phyloP scores from a whole-genome alignment of 352 stramenopile genomes.

The Aphanomyces astaci region DNA sequence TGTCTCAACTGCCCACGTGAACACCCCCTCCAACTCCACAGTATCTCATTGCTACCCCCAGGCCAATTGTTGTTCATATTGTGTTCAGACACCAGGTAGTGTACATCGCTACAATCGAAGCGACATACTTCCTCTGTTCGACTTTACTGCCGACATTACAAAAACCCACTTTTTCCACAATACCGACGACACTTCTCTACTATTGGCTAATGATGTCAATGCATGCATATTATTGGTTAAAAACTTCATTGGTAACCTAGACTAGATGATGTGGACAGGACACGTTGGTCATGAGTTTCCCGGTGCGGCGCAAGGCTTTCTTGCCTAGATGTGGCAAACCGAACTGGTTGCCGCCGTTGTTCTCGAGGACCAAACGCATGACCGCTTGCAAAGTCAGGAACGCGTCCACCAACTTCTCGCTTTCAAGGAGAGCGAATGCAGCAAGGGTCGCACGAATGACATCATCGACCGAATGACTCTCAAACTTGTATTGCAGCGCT shows the following conservation, averaged over 20 bases:
- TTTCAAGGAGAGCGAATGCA: not conserved
- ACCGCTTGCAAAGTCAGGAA: constrained; percentile 8
- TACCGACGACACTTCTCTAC: not conserved
- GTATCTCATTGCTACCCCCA: too few relatives aligned
- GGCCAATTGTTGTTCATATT: too few relatives aligned
- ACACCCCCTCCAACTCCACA: too few relatives aligned
- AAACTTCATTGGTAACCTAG: not conserved
- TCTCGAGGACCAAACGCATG: not conserved
- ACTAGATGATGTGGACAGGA: not conserved
- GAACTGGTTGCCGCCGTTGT: not conserved
- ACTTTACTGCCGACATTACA: not conserved
- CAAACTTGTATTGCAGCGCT: constrained; percentile 20
- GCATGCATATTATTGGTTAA: not conserved
- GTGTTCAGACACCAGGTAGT: too few relatives aligned
- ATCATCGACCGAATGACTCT: too few relatives aligned
- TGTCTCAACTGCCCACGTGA: too few relatives aligned
- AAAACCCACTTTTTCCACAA: not conserved
- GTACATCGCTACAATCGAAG: too few relatives aligned
- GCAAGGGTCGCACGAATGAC: not conserved
- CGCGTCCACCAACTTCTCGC: constrained; percentile 14
- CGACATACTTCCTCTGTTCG: not conserved
- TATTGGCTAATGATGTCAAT: not conserved
- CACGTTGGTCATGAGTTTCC: not conserved
- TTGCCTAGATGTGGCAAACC: not conserved
- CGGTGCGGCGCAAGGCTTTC: not conserved